Evolutionary conservation across 1,284 basidiomycete genomes (phyloP), one percentile per base, ranked within the genome.

Genomic region (Hymenochaete sp.): DNA sequence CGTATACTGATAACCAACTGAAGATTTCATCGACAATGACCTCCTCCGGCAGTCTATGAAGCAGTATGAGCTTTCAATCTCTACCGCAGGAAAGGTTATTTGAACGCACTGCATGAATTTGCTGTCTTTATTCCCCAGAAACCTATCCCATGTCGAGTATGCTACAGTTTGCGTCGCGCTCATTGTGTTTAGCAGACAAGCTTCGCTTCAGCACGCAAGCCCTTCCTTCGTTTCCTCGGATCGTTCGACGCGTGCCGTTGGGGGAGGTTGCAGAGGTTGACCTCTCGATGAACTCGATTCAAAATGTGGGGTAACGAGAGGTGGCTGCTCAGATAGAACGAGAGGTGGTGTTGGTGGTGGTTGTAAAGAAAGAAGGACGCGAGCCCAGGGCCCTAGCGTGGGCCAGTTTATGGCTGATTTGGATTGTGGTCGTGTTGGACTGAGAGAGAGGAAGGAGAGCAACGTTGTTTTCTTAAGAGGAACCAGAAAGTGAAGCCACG

Each of bases 1-100:
- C 49, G 18, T 35, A 35, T 22, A 51, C 42, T 10, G 25, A 25
- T 4, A 51, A 38, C 41, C 35, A 42, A 3, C 18, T 24, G 19
- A 51, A 38, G 24, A 51, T 48, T 22, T 47, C 27, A 28, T 47
- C 45, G 11, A 51, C 41, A 16, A 51, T 26, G n/a, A 51, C 39
- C 10, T 51, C 49, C 32, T 47, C 49, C 2, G 49, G 49, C 6
- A 51, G 36, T 3, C 33, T 40, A 25, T 36, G 28, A 14, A 26
- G 18, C 11, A 10, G n/a, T n/a, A 9, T 24, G 7, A 14, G 32
- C 32, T 16, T n/a, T n/a, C 24, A 41, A 29, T 14, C 13, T 33
- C 5, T 16, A 25, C 25, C 27, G 13, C 10, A 38, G 14, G 14
- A 22, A 44, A 9, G 32, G 13, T 24, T n/a, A n/a, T 18, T 1